These are phyloP conservation scores for Ramalina intermedia DNA, from an alignment of 495 filamentous ascomycete species.

Conservation along the genomic window DNA sequence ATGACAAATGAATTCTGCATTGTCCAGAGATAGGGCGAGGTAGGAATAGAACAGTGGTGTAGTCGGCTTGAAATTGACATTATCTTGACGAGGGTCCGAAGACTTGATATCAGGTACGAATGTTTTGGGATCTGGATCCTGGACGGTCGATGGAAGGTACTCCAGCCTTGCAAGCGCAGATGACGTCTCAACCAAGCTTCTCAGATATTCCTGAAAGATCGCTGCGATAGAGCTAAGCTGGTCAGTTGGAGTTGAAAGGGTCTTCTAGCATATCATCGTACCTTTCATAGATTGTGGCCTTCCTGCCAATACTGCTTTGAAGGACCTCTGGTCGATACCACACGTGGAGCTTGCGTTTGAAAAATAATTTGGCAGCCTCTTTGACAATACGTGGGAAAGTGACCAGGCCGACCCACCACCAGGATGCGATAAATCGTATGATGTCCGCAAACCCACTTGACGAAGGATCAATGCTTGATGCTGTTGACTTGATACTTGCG, in stretches of 20 bases:
- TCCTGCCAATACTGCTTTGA: constrained; percentile 32
- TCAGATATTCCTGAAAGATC: constrained; percentile 37
- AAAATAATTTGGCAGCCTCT: constrained; percentile 40
- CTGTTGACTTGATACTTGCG: constrained; percentile 35
- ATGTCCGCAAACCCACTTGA: constrained; percentile 26
- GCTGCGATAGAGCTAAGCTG: constrained; percentile 24
- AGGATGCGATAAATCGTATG: constrained; percentile 33
- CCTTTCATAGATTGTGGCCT: constrained; percentile 28
- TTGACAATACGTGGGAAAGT: constrained; percentile 47
- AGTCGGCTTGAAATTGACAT: constrained; percentile 36
- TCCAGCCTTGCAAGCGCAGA: constrained; percentile 26
- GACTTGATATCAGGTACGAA: constrained; percentile 16
- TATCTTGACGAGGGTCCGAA: not conserved
- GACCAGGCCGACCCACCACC: constrained; percentile 49
- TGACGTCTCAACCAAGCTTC: constrained; percentile 28
- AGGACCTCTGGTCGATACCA: constrained; percentile 44
- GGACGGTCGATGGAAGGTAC: constrained; percentile 32
- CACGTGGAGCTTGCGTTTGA: constrained; percentile 36
- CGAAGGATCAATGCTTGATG: constrained; percentile 32
- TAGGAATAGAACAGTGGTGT: constrained; percentile 47
- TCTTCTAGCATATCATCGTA: not conserved
- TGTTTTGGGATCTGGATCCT: constrained; percentile 21
- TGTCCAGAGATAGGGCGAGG: constrained; percentile 30
- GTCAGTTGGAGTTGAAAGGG: not conserved
- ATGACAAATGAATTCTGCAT: constrained; percentile 30